A percentile compares a stretch with the other conserved stretches of the same genome.
These are phyloP conservation scores for Chaetomium sp. DNA, from an alignment of 2,329 filamentous ascomycete genomes.

Conservation along the genomic window DNA sequence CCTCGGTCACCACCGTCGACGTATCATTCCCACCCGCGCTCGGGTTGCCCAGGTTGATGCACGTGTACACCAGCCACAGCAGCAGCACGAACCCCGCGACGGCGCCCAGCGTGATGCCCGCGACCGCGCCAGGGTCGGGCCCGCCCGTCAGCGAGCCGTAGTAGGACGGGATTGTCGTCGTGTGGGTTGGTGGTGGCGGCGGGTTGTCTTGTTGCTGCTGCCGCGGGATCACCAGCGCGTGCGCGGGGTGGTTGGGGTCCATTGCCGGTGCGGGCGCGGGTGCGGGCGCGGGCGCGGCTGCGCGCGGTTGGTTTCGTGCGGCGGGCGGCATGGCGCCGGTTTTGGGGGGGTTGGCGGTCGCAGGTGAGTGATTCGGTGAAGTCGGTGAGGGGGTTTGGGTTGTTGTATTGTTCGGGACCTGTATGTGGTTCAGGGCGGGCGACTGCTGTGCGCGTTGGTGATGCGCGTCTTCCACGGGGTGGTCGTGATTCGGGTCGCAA, in stretches of 20 bases:
- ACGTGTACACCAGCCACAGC: slow-evolving; percentile 41
- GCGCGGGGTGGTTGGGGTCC: slow-evolving; percentile 24
- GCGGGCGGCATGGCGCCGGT: slow-evolving; percentile 18
- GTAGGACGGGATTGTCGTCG: slow-evolving; percentile 38
- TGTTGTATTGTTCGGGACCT: not conserved
- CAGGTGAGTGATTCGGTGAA: not conserved
- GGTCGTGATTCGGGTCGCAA: not conserved
- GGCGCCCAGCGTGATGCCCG: slow-evolving; percentile 45
- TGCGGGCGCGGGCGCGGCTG: slow-evolving; percentile 3
- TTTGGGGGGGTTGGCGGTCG: not conserved
- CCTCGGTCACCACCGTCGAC: slow-evolving; percentile 25
- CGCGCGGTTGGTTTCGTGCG: not conserved
- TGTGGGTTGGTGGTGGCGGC: slow-evolving; percentile 32
- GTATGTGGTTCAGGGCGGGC: not conserved
- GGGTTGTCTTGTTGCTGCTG: slow-evolving; percentile 15
- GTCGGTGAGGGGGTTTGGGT: not conserved
- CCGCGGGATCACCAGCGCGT: slow-evolving; percentile 23
- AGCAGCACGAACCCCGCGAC: slow-evolving; percentile 48
- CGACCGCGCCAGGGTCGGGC: slow-evolving; percentile 42
- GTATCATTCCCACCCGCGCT: slow-evolving; percentile 23
- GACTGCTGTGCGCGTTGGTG: not conserved
- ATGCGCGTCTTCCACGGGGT: not conserved
- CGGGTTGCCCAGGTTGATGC: slow-evolving; percentile 38
- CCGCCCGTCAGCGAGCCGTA: slow-evolving; percentile 38
- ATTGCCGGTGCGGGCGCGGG: not conserved